A percentile compares a stretch with the other conserved stretches of the same genome.
These are phyloP conservation scores for Quercus tomentella DNA, from an alignment of 331 rosid genomes.

Conservation along the genomic window DNA sequence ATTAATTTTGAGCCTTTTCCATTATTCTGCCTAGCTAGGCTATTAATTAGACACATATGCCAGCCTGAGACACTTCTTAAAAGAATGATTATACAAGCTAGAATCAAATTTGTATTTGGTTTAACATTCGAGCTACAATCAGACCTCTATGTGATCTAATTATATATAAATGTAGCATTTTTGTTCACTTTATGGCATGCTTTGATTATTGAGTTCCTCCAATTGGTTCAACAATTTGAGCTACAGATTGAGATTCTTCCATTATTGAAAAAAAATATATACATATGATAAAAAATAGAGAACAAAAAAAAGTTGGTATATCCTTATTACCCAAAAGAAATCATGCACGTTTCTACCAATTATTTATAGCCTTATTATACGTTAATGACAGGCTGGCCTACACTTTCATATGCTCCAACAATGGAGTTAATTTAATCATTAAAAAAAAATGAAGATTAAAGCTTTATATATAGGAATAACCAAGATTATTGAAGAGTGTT, in stretches of 20 bases:
- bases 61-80: too few species aligned
- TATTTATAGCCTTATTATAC: background rate
- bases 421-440: background rate
- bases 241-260: slow-evolving; percentile 9
- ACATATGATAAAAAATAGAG: background rate
- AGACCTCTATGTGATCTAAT: background rate
- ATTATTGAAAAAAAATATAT: background rate
- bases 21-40: too few species aligned
- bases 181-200: background rate
- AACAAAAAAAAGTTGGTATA: background rate
- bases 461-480: background rate
- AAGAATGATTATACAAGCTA: too few species aligned
- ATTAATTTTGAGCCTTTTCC: background rate
- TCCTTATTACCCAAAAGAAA: background rate
- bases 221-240: background rate
- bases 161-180: background rate
- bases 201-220: background rate
- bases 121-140: background rate
- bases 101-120: background rate
- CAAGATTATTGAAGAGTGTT: background rate
- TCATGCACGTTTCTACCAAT: slow-evolving; percentile 4
- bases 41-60: too few species aligned
- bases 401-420: background rate
- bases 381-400: background rate
- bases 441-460: too few species aligned